phyloP scores from a whole-genome alignment of 306 rosid species.

The Hippophae rhamnoides region DNA sequence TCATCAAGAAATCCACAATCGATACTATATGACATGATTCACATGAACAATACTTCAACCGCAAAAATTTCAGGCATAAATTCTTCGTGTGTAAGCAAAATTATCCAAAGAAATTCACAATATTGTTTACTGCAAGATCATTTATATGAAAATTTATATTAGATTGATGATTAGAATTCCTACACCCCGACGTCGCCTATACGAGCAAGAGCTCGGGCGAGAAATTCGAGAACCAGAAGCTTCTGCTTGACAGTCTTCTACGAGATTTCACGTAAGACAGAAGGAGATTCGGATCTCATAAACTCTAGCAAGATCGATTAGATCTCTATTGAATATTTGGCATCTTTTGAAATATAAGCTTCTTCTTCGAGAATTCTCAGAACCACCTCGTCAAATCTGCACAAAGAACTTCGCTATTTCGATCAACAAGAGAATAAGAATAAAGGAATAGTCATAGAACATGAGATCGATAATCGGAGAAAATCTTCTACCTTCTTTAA shows the following conservation, averaged over 20 bases:
- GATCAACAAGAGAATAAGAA: neutral
- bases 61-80: too few relatives aligned
- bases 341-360: slow-evolving; percentile 39
- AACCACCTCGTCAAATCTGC: slow-evolving; percentile 44
- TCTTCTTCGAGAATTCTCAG: slow-evolving; percentile 43
- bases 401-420: neutral
- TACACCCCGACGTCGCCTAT: slow-evolving; percentile 58
- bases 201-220: slow-evolving; percentile 59
- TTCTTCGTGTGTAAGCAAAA: too few relatives aligned
- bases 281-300: slow-evolving; percentile 45
- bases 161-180: neutral
- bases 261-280: slow-evolving; percentile 31
- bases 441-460: slow-evolving; percentile 7
- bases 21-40: too few relatives aligned
- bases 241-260: slow-evolving; percentile 44
- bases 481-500: slow-evolving; percentile 34
- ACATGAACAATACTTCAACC: neutral
- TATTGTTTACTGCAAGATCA: too few relatives aligned
- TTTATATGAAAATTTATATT: too few relatives aligned
- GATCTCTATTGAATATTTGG: slow-evolving; percentile 35
- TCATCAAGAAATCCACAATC: neutral
- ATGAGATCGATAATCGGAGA: slow-evolving; percentile 1
- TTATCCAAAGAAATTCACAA: neutral
- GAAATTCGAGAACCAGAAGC: slow-evolving; percentile 62
- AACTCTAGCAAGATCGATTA: slow-evolving; percentile 37